Base-by-base conservation (phyloP, 164 flowering plant species). In the Liriodendron chinense region DNA sequence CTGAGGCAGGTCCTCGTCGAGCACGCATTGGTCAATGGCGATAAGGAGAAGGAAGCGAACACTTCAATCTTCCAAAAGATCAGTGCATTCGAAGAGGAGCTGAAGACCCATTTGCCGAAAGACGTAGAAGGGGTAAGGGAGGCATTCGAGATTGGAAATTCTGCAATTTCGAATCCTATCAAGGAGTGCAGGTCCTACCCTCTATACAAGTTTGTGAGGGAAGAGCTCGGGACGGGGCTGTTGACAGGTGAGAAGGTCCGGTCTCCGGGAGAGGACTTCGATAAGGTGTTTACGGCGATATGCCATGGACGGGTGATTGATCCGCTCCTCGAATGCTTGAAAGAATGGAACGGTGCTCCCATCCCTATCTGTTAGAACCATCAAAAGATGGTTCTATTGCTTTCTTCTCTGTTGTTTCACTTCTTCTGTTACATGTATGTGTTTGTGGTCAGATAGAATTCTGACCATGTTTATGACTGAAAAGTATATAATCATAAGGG, bases 171-270 rank as follows among this genome's bases (percentile, higher is more conserved):
- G 0, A 87, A 87, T 78, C 69, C 76, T 75, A 89, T 89, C 69
- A 81, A 83, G 81, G 88, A 84, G 12, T 87, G 91, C 79, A 85
- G 93, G 59, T 88, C 93, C 0, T 87, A 83, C 43, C 91, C 91
- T 0, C 65, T 89, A 70, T 86, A 88, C 69, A 85, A 71, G 83
- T 84, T 87, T 80, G 88, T 86, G 70, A 87, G 90, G 78, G 89
- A 83, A 69, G 87, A 80, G 65, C 72, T 86, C 75, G 82, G 81
- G 16, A 79, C 87, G 13, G 81, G 50, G 47, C 28, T 80, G 20
- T 50, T 88, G 43, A 89, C 88, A 21, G 91, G 93, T 2, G 90
- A 89, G 79, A 85, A 84, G 63, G 79, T 68, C 0, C 76, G 62
- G 16, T 86, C 91, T 0, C 89, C 90, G 1, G 90, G 89, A 0